Percentiles rank a stretch among this genome's conserved stretches.
Evolutionary conservation across 345 rosid genomes (phyloP).

Genomic region (Viola odorata): DNA sequence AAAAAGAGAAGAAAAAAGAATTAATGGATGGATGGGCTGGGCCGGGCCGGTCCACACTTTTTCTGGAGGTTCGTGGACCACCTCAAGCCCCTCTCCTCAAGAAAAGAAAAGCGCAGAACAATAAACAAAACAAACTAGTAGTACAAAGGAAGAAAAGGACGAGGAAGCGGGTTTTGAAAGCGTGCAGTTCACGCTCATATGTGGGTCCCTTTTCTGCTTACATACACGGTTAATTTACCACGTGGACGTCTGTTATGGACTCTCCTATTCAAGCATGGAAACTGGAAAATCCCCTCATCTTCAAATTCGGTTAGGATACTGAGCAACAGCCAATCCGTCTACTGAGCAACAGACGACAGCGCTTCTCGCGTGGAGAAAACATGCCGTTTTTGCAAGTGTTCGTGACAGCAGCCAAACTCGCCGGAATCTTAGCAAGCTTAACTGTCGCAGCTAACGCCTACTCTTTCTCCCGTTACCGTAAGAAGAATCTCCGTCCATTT

Average conservation of each 20-base stretch:
- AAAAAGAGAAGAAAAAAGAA: too few species aligned
- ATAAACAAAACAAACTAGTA: neutral
- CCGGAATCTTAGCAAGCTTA: constrained; percentile 53
- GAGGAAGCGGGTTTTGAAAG: too few species aligned
- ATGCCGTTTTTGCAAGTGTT: constrained; percentile 47
- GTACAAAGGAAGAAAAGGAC: neutral
- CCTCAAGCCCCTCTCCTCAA: neutral
- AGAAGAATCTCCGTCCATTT: constrained; percentile 42
- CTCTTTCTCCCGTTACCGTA: constrained; percentile 69
- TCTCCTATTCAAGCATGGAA: too few species aligned
- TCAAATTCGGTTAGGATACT: neutral
- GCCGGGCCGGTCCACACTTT: neutral
- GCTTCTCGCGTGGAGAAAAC: neutral
- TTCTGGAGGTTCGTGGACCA: neutral
- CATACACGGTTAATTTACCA: neutral
- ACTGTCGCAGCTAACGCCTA: constrained; percentile 73
- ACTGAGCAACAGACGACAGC: neutral
- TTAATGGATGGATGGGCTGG: neutral
- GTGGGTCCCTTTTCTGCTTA: neutral
- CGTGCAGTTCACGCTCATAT: too few species aligned
- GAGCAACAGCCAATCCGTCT: neutral
- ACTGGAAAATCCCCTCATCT: neutral
- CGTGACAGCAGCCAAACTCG: constrained; percentile 54
- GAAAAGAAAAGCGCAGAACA: too few species aligned
- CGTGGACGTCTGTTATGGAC: neutral